These are phyloP conservation scores for Xylaria grammica DNA, from an alignment of 495 filamentous ascomycete genomes.

Conservation along the genomic window DNA sequence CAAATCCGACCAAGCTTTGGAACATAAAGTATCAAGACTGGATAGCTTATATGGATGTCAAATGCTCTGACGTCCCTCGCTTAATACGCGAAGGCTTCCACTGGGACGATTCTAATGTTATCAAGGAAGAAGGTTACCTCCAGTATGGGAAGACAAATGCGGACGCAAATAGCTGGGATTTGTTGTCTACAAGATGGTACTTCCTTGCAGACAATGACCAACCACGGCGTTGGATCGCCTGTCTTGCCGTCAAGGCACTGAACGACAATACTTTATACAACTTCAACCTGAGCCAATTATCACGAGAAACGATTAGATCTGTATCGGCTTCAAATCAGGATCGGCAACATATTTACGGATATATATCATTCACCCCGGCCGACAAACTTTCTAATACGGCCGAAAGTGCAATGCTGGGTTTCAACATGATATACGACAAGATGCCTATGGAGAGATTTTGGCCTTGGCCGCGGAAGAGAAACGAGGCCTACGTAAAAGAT, in stretches of 20 bases:
- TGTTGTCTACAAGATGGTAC: conserved; percentile 13
- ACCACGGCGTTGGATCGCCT: conserved; percentile 22
- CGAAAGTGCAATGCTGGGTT: background rate
- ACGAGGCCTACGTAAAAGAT: too few species aligned
- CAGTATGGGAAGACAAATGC: background rate
- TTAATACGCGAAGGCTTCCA: conserved; percentile 32
- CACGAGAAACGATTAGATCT: background rate
- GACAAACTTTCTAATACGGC: background rate
- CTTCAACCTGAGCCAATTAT: background rate
- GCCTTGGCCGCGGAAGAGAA: conserved; percentile 20
- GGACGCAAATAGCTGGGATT: background rate
- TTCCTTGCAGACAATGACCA: conserved; percentile 20
- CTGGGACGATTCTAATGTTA: conserved; percentile 24
- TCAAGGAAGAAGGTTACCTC: conserved; percentile 23
- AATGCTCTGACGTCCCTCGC: conserved; percentile 26
- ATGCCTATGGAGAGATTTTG: conserved; percentile 27
- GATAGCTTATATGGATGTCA: conserved; percentile 7
- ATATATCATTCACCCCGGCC: background rate
- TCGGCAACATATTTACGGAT: background rate
- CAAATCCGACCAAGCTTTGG: background rate
- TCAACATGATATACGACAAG: conserved; percentile 30
- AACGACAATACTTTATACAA: background rate
- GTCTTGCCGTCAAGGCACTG: background rate
- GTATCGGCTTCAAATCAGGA: background rate
- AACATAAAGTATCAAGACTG: background rate